Evolutionary conservation across 352 stramenopile species (phyloP), one percentile per base, ranked within the genome.

Genomic region (Lagenidium giganteum): DNA sequence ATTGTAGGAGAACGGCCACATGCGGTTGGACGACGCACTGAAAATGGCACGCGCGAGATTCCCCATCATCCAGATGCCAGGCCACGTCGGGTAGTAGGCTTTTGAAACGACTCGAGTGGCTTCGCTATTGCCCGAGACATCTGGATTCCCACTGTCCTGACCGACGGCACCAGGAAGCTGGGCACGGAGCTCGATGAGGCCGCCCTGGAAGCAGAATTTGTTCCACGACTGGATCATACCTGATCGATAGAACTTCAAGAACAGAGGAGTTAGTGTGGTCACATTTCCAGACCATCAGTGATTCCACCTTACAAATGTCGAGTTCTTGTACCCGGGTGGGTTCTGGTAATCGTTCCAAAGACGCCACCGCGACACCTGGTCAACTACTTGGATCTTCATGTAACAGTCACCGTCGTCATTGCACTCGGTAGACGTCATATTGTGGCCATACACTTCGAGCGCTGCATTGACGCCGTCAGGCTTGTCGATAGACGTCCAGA

Each of bases 1-100:
- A 41, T 96, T 63, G 51, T 96, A 97, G 30, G 71, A 95, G 83
- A 91, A 98, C 0, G 93, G 93, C 93, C 93, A 98, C 45, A 97
- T 83, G 57, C 89, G 87, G 48, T 92, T 90, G 2, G 85, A 96
- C 0, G 70, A 89, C 0, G 57, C 71, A 26, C 92, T 88, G 54
- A 97, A 98, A 8, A 95, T 96, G 5, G 89, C 87, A 20, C 93
- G 55, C 5, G 85, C 90, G 11, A 98, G 61, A 68, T 97, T 97
- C 8, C 93, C 93, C 31, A 98, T 61, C 42, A 98, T 67, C 90
- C 93, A 98, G 47, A 98, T 83, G 17, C 89, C 93, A 1, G 93
- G 90, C 88, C 89, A 98, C 5, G 65, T 78, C 11, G 65, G 63
- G 34, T 81, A 78, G 57, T 57, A 82, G 28, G 65, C 81, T 63